A percentile compares a stretch with the other conserved stretches of the same genome.
These are phyloP conservation scores for Puccinia hordei DNA, from an alignment of 1,284 basidiomycete species.

Conservation along the genomic window DNA sequence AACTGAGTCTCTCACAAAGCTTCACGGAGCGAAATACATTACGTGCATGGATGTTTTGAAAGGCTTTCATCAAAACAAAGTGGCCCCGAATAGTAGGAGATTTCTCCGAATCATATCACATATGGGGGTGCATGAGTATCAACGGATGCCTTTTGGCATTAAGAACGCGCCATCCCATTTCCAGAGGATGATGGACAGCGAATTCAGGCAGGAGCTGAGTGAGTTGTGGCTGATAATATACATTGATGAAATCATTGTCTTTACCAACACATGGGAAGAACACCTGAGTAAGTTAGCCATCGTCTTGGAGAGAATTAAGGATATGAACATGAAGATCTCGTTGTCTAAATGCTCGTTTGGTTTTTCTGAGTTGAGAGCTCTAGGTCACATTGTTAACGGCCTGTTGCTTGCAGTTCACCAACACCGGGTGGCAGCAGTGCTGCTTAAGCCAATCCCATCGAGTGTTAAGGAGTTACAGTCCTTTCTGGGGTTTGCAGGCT, in stretches of 20 bases:
- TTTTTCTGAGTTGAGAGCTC: neutral
- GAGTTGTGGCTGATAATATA: too few species aligned
- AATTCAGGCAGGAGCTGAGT: too few species aligned
- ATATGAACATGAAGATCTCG: too few species aligned
- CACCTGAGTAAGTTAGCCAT: neutral
- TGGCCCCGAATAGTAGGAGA: neutral
- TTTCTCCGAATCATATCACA: too few species aligned
- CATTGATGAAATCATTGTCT: slow-evolving; percentile 29
- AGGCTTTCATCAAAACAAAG: neutral
- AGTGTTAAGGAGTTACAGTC: neutral
- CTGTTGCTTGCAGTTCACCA: neutral
- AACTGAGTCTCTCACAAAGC: neutral
- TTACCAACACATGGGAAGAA: neutral
- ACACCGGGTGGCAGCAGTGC: slow-evolving; percentile 13
- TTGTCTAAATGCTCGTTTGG: too few species aligned
- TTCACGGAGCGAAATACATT: neutral
- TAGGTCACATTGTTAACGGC: slow-evolving; percentile 12
- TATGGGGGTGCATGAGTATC: too few species aligned
- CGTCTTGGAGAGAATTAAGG: too few species aligned
- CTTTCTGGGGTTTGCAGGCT: slow-evolving; percentile 19
- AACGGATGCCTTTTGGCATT: too few species aligned
- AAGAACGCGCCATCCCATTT: too few species aligned
- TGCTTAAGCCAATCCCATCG: neutral
- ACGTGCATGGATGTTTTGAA: slow-evolving; percentile 1
- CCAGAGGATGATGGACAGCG: too few species aligned